Base-by-base conservation (phyloP, 2,329 filamentous ascomycete genomes). In the Drechslerella stenobrocha region DNA sequence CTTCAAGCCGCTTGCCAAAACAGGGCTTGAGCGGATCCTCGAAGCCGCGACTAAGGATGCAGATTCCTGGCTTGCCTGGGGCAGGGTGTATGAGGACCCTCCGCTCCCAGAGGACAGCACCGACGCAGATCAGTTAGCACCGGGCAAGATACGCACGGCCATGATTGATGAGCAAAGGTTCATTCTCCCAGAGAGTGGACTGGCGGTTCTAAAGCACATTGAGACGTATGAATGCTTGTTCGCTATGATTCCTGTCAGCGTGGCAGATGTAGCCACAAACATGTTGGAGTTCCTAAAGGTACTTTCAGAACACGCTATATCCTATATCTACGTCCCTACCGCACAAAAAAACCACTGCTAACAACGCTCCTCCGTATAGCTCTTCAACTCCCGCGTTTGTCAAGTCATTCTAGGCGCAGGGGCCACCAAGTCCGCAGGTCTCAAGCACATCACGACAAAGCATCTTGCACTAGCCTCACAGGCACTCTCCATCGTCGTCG, bases 371-470 rank as follows among this genome's bases (percentile, higher is more conserved):
- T 37, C 22, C 22, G 81, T 97, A 11, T 89, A 93, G 71, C 81
- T 95, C 2, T 98, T 97, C 81, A 96, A 98, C 76, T 96, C 90
- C 1, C 87, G 93, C 18, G 91, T 91, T 61, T 95, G 88, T n/a
- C 93, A 98, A 75, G 83, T 98, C 61, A 96, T 98, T 70, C 84
- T 98, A 4, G 93, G 93, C 0, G 93, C 93, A 1, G 93, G 93
- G 2, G 93, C 93, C 2, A 96, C 89, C 3, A 82, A 85, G 32
- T 90, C 88, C 22, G 93, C 91, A 0, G 92, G 92, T 0, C 80
- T 98, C 18, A 96, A 90, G 76, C 96, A 96, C 74, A 98, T 98
- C 75, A 96, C 89, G 0, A 96, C 93, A 0, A 93, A 93, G 73
- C 92, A 98, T 77, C 82, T 98, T 1, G 91, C 93, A 0, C 84